These are phyloP conservation scores for Haemoproteus tartakovskyi DNA, from an alignment of 169 alveolate genomes.

Conservation along the genomic window DNA sequence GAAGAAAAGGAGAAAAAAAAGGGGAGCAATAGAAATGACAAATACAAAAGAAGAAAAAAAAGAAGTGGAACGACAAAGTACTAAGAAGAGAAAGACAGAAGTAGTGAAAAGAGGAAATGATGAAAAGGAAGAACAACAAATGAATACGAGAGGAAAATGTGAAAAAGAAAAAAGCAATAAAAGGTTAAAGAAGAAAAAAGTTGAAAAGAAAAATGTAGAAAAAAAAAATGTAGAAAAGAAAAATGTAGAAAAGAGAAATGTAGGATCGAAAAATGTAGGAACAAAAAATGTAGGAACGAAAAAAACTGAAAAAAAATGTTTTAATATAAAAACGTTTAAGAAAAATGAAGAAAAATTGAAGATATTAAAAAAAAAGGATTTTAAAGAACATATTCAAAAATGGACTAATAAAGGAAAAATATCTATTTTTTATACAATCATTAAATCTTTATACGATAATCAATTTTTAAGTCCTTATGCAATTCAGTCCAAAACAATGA, in stretches of 20 bases:
- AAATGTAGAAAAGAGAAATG: background rate
- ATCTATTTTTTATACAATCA: slow-evolving; percentile 7
- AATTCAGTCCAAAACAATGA: slow-evolving; percentile 36
- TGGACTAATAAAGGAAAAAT: slow-evolving; percentile 18
- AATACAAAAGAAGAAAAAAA: no score
- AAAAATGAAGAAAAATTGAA: background rate
- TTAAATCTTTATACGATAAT: slow-evolving; percentile 40
- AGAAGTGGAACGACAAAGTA: background rate
- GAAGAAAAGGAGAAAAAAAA: no score
- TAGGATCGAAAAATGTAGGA: background rate
- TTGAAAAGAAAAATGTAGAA: background rate
- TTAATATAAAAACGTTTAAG: background rate
- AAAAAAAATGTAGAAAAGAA: background rate
- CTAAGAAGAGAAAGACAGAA: background rate
- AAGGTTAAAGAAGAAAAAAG: background rate
- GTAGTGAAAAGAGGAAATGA: background rate
- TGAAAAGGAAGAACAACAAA: no score
- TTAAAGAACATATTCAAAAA: slow-evolving; percentile 1
- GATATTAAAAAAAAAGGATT: background rate
- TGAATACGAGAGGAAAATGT: background rate
- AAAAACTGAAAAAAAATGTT: background rate
- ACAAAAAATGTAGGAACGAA: background rate
- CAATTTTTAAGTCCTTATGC: slow-evolving; percentile 30
- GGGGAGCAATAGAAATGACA: no score
- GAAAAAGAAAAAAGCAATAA: background rate